phyloP scores from a whole-genome alignment of 75 land plant genomes.

The Azolla pinnata region DNA sequence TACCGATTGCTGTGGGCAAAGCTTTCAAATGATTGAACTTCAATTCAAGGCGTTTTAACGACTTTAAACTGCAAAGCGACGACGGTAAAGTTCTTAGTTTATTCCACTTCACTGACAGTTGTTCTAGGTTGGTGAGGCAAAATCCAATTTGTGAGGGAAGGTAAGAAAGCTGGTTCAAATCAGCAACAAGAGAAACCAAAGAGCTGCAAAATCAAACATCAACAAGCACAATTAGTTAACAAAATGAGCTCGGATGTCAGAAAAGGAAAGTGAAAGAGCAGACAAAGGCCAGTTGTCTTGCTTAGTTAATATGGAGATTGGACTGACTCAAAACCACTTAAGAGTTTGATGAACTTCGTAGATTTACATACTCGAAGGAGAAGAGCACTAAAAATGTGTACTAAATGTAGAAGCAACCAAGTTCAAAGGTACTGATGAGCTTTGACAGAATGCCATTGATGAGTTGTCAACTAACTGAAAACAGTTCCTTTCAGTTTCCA shows the following conservation, averaged over 20 bases:
- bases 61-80: conserved; percentile 62
- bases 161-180: conserved; percentile 59
- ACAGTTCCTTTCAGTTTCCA: too few relatives aligned
- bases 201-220: conserved; percentile 32
- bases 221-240: not conserved
- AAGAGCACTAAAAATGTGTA: too few relatives aligned
- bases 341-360: too few relatives aligned
- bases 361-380: too few relatives aligned
- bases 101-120: conserved; percentile 52
- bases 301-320: too few relatives aligned
- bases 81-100: conserved; percentile 64
- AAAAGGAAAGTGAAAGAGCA: too few relatives aligned
- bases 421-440: too few relatives aligned
- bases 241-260: not conserved
- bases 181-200: conserved; percentile 56
- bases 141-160: conserved; percentile 73
- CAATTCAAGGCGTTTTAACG: conserved; percentile 55
- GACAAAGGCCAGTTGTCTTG: too few relatives aligned
- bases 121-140: conserved; percentile 43
- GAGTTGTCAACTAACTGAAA: too few relatives aligned
- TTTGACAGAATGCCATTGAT: too few relatives aligned
- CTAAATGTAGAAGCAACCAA: too few relatives aligned
- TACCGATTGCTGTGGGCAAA: conserved; percentile 66
- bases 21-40: conserved; percentile 78
- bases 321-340: too few relatives aligned